Evolutionary conservation across 805 yeast species (phyloP), one percentile per base, ranked within the genome.

Genomic region (Hanseniaspora clermontiae): DNA sequence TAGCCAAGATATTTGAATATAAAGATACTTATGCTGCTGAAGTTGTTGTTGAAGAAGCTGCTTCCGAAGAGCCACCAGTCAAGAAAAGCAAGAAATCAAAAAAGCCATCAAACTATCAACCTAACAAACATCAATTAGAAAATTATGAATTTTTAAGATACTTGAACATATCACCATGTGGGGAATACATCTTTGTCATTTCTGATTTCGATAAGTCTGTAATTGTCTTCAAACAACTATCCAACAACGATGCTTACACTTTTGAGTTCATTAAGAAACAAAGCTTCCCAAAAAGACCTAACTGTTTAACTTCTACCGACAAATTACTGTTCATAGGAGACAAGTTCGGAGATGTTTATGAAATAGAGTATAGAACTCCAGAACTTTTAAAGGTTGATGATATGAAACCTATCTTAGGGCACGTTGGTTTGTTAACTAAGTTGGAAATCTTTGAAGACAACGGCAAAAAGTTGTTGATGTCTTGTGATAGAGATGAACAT

Each of bases 401-500:
- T 48, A 67, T 79, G 46, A 77, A 73, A 40, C 97, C 97, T 2
- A 75, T 91, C 7, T 71, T 91, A 55, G 99, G 99, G 8, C 99
- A 93, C 69, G 97, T 93, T 5, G 90, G 97, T 2, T 88, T 93
- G 96, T 77, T 93, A 59, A 85, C 95, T n/a, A 88, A 82, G 60
- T 77, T 90, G 2, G 55, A 60, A n/a, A 51, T 63, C 49, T 57
- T 59, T 2, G 57, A 50, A 50, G 63, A 62, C 51, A 32, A 62
- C 1, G 47, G 60, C 32, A 77, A 74, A 58, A 55, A 68, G 46
- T 84, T 70, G 59, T 67, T 90, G 15, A 74, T 91, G 56, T 82
- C 95, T 1, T 81, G 90, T 40, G 99, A 93, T 71, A 78, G 98
- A 70, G 99, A 93, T 69, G 99, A 93, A 69, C 99, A 95, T 68